A percentile compares a stretch with the other conserved stretches of the same genome.
Conservation (phyloP, 768 basidiomycete species). For the Pilatotrama ljubarskyi region DNA sequence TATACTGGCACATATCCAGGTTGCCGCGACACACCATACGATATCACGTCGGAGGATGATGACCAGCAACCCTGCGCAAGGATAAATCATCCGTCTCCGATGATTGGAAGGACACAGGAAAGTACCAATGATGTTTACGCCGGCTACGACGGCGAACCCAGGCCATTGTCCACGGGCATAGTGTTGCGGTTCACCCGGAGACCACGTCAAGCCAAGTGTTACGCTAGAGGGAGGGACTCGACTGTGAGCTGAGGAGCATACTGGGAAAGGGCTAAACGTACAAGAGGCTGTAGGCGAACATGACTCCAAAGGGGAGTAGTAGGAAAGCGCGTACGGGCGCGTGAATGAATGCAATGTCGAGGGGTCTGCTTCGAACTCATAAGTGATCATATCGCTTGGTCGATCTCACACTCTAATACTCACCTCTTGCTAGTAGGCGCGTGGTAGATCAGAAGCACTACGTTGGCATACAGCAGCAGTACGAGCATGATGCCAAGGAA, state of each 20-base stretch:
- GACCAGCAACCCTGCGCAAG: slow-evolving; percentile 47
- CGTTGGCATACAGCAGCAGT: slow-evolving; percentile 75
- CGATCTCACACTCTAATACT: background rate
- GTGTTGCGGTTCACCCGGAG: slow-evolving; percentile 52
- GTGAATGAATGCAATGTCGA: slow-evolving; percentile 84
- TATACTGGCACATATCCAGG: slow-evolving; percentile 70
- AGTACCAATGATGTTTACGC: slow-evolving; percentile 50
- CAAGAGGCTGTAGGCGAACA: slow-evolving; percentile 67
- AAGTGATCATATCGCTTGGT: background rate
- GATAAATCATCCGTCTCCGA: background rate
- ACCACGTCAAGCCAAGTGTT: slow-evolving; percentile 64
- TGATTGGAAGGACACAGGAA: background rate
- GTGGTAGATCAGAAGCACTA: slow-evolving; percentile 76
- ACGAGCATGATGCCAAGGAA: slow-evolving; percentile 70
- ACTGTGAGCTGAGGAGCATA: background rate
- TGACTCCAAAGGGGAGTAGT: slow-evolving; percentile 49
- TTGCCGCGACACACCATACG: slow-evolving; percentile 74
- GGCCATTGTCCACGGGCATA: slow-evolving; percentile 66
- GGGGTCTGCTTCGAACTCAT: slow-evolving; percentile 44
- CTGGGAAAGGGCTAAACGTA: slow-evolving; percentile 23
- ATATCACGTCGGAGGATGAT: slow-evolving; percentile 61
- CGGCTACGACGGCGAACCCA: slow-evolving; percentile 68
- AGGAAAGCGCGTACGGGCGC: slow-evolving; percentile 78
- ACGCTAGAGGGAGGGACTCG: slow-evolving; percentile 46
- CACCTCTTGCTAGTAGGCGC: slow-evolving; percentile 46